Evolutionary conservation across 2,329 filamentous ascomycete species (phyloP).

Genomic region (Botrytis sinoallii): DNA sequence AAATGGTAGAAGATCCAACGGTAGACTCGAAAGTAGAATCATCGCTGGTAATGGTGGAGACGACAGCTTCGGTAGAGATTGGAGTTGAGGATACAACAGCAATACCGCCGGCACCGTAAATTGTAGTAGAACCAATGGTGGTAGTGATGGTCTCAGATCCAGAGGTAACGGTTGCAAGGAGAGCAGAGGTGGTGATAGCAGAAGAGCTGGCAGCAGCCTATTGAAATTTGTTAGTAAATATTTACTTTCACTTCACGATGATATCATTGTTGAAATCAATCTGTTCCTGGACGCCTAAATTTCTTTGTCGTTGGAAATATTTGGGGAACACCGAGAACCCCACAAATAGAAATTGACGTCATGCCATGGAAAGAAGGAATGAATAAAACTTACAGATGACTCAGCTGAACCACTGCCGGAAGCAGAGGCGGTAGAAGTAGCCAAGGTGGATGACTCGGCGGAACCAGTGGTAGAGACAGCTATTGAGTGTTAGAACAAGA

Average conservation of each 20-base stretch:
- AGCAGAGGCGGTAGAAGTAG: constrained; percentile 14
- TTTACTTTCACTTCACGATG: not conserved
- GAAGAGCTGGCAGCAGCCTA: constrained; percentile 20
- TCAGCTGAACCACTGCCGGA: constrained; percentile 1
- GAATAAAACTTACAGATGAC: constrained; percentile 11
- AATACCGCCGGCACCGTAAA: constrained; percentile 22
- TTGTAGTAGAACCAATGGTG: constrained; percentile 27
- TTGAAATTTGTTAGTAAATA: constrained; percentile 8
- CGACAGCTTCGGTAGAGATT: constrained; percentile 32
- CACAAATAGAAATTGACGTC: not conserved
- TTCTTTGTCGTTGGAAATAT: not conserved
- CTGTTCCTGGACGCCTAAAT: not conserved
- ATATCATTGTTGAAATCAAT: not conserved
- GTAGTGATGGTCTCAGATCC: constrained; percentile 24
- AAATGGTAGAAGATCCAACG: constrained; percentile 33
- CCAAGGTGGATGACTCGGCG: constrained; percentile 18
- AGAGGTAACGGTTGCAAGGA: constrained; percentile 23
- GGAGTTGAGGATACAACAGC: constrained; percentile 17
- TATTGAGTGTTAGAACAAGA: not conserved
- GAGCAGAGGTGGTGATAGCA: constrained; percentile 28
- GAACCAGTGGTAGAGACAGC: constrained; percentile 10
- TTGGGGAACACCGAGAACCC: not conserved
- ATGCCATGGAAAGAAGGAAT: not conserved
- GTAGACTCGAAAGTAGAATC: constrained; percentile 29
- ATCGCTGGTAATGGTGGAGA: constrained; percentile 28